Conservation (phyloP, 805 yeast species). For the Saturnispora bothae region DNA sequence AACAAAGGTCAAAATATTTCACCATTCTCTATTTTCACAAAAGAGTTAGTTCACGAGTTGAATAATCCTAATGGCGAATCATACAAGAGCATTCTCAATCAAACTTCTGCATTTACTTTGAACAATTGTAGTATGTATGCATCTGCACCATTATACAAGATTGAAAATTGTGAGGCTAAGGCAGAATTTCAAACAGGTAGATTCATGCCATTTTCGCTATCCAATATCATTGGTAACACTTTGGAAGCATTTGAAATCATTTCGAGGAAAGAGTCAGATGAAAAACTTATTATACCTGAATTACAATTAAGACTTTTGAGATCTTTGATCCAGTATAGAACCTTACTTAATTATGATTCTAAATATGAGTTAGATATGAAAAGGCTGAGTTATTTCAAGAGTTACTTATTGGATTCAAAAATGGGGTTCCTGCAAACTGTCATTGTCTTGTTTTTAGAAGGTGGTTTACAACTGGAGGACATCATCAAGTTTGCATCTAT, state of each 20-base stretch:
- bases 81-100: slow-evolving; percentile 16
- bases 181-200: slow-evolving; percentile 11
- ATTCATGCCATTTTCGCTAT: slow-evolving; percentile 15
- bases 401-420: slow-evolving; percentile 22
- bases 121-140: slow-evolving; percentile 1
- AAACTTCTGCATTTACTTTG: slow-evolving; percentile 11
- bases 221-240: slow-evolving; percentile 33
- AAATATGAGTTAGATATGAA: slow-evolving; percentile 7
- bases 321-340: slow-evolving; percentile 34
- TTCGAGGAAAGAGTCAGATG: slow-evolving; percentile 28
- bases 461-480: slow-evolving; percentile 33
- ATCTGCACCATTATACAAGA: background rate
- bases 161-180: slow-evolving; percentile 5
- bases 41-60: slow-evolving; percentile 19
- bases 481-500: slow-evolving; percentile 20
- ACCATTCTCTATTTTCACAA: slow-evolving; percentile 21
- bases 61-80: slow-evolving; percentile 14
- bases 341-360: slow-evolving; percentile 19
- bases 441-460: slow-evolving; percentile 32
- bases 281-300: slow-evolving; percentile 7
- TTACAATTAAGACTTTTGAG: slow-evolving; percentile 25
- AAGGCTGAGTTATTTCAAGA: slow-evolving; percentile 14
- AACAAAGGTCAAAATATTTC: slow-evolving; percentile 24
- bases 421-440: slow-evolving; percentile 32
- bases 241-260: slow-evolving; percentile 51